A percentile compares a stretch with the other conserved stretches of the same genome.
Conservation (phyloP, 257 asterid species). For the Ligustrum vulgare region DNA sequence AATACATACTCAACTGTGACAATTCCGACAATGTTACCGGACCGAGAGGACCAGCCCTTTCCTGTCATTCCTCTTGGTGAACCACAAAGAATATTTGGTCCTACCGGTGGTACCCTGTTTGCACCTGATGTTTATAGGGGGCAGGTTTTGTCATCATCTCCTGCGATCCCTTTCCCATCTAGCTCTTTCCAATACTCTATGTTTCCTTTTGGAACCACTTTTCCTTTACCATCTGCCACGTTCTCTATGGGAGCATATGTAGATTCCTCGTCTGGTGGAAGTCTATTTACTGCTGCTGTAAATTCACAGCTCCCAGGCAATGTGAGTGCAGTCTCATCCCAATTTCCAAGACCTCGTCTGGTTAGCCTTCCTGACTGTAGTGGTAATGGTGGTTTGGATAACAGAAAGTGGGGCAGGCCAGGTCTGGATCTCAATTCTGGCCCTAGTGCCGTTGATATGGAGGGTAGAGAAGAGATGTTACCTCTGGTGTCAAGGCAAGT, state of each 20-base stretch:
- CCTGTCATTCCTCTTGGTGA: conserved; percentile 40
- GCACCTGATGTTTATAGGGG: conserved; percentile 39
- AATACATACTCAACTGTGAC: conserved; percentile 54
- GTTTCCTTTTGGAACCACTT: conserved; percentile 56
- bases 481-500: conserved; percentile 40
- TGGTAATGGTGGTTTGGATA: conserved; percentile 31
- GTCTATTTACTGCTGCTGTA: conserved; percentile 51
- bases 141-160: conserved; percentile 42
- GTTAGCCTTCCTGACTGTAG: conserved; percentile 33
- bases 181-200: conserved; percentile 59
- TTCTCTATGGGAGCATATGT: conserved; percentile 47
- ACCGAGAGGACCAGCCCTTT: conserved; percentile 37
- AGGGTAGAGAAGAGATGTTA: conserved; percentile 45
- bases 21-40: conserved; percentile 35
- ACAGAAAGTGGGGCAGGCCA: conserved; percentile 50
- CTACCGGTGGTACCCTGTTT: conserved; percentile 25
- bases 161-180: conserved; percentile 47
- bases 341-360: conserved; percentile 69
- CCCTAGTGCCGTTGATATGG: conserved; percentile 66
- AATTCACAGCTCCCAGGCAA: conserved; percentile 62
- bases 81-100: conserved; percentile 42
- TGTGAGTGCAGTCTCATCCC: conserved; percentile 54
- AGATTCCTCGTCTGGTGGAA: conserved; percentile 51
- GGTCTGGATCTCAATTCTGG: conserved; percentile 90
- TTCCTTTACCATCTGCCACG: conserved; percentile 60